Percentiles rank a stretch among this genome's conserved stretches.
Conservation (phyloP, 129 eudicot species). For the Centrapalus pauciflorus region DNA sequence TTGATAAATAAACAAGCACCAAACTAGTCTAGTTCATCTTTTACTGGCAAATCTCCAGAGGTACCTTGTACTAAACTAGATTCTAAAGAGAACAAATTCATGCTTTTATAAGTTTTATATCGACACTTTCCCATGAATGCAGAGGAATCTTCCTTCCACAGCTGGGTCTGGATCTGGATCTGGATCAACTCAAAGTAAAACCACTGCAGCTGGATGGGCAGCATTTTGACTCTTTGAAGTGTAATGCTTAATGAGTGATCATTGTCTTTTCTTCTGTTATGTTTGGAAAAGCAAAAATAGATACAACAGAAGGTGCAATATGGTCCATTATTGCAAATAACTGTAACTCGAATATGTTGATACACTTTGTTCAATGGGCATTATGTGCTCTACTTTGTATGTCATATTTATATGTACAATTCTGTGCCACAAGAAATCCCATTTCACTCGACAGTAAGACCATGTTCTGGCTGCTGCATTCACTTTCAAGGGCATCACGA, state of each 20-base stretch:
- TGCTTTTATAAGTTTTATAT: background rate
- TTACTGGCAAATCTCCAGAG: no score
- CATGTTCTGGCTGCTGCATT: background rate
- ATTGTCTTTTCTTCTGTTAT: conserved; percentile 30
- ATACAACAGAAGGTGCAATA: conserved; percentile 28
- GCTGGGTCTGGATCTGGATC: conserved; percentile 72
- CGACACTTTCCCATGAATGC: conserved; percentile 7
- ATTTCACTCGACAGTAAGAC: background rate
- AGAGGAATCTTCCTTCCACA: conserved; percentile 78
- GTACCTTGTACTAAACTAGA: no score
- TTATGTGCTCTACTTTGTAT: conserved; percentile 24
- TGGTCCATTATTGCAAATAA: conserved; percentile 26
- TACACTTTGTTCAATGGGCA: conserved; percentile 12
- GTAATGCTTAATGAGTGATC: conserved; percentile 8
- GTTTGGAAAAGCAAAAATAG: conserved; percentile 19
- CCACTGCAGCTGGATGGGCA: conserved; percentile 95
- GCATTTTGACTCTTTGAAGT: conserved; percentile 55
- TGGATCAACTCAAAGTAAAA: conserved; percentile 48
- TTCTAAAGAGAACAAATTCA: background rate
- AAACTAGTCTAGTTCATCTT: no score
- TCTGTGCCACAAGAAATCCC: background rate
- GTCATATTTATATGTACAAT: conserved; percentile 17
- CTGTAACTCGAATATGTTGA: conserved; percentile 31
- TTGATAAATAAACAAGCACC: no score
- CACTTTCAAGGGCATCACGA: background rate